A percentile compares a stretch with the other conserved stretches of the same genome.
phyloP scores from a whole-genome alignment of 163 green algal genomes.

The Coccomyxa subellipsoidea region DNA sequence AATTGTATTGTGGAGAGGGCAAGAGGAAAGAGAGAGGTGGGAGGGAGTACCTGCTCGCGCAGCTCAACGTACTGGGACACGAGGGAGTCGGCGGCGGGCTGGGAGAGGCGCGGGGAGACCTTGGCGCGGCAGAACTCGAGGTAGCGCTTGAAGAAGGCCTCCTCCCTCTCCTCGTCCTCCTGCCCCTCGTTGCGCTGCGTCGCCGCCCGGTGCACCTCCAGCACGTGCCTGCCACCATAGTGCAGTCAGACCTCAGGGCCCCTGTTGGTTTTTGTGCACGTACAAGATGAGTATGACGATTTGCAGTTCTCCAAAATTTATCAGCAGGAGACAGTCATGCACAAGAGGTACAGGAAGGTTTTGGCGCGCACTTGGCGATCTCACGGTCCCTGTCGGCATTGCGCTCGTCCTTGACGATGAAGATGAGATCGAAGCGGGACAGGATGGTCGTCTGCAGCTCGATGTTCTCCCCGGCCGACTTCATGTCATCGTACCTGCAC shows the following conservation, averaged over 20 bases:
- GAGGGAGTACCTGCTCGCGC: slow-evolving; percentile 59
- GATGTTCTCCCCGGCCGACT: slow-evolving; percentile 90
- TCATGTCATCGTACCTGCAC: slow-evolving; percentile 85
- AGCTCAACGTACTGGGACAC: slow-evolving; percentile 90
- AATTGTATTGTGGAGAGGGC: too few species aligned
- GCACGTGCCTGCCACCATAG: slow-evolving; percentile 54
- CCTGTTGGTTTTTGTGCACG: too few species aligned
- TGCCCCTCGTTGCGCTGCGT: slow-evolving; percentile 29
- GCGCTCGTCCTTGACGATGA: slow-evolving; percentile 96
- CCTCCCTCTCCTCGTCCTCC: slow-evolving; percentile 42
- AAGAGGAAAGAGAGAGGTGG: not conserved
- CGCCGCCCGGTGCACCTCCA: slow-evolving; percentile 71
- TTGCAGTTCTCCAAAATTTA: too few species aligned
- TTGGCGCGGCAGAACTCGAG: slow-evolving; percentile 84
- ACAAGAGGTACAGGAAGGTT: not conserved
- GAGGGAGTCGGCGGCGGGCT: slow-evolving; percentile 62
- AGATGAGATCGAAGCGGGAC: slow-evolving; percentile 99
- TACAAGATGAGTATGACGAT: too few species aligned
- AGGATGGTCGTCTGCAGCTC: slow-evolving; percentile 98
- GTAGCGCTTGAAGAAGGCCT: slow-evolving; percentile 88
- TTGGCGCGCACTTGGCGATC: slow-evolving; percentile 54
- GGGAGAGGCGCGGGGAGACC: slow-evolving; percentile 75
- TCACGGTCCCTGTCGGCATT: slow-evolving; percentile 57
- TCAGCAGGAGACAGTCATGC: not conserved
- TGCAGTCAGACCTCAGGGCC: too few species aligned